A percentile compares a stretch with the other conserved stretches of the same genome.
Conservation (phyloP, 208 protist genomes). For the Crithidia expoeki region DNA sequence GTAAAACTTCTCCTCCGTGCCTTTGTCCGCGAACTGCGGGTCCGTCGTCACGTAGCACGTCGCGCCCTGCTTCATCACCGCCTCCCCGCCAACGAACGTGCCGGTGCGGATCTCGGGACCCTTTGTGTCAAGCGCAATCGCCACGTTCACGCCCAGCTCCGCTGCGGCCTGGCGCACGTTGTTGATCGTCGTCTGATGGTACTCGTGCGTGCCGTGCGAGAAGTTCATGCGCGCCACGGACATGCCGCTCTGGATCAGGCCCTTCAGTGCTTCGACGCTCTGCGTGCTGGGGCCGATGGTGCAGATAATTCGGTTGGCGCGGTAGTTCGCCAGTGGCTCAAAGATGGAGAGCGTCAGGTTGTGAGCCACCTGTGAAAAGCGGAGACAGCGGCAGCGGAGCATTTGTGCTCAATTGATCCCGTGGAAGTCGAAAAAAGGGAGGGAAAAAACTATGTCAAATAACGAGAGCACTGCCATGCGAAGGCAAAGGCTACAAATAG, state of each 20-base stretch:
- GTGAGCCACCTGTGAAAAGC: slow-evolving; percentile 89
- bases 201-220: slow-evolving; percentile 97
- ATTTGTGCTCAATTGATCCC: too few species aligned
- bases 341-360: slow-evolving; percentile 90
- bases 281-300: slow-evolving; percentile 97
- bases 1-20: slow-evolving; percentile 86
- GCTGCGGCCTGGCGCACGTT: slow-evolving; percentile 92
- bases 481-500: too few species aligned
- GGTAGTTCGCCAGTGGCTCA: slow-evolving; percentile 77
- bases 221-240: slow-evolving; percentile 98
- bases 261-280: slow-evolving; percentile 92
- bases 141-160: slow-evolving; percentile 89
- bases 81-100: slow-evolving; percentile 75
- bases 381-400: too few species aligned
- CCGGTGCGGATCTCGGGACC: slow-evolving; percentile 97
- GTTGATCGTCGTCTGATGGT: slow-evolving; percentile 94
- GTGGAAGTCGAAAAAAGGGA: too few species aligned
- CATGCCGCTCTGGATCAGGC: slow-evolving; percentile 96
- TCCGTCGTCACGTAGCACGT: slow-evolving; percentile 92
- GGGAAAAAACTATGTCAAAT: too few species aligned
- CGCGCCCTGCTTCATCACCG: slow-evolving; percentile 67
- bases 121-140: slow-evolving; percentile 97
- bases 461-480: too few species aligned
- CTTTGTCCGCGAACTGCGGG: slow-evolving; percentile 77
- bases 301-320: slow-evolving; percentile 95